Evolutionary conservation across 805 yeast genomes (phyloP).

Genomic region (Monosporozyma aerobia): DNA sequence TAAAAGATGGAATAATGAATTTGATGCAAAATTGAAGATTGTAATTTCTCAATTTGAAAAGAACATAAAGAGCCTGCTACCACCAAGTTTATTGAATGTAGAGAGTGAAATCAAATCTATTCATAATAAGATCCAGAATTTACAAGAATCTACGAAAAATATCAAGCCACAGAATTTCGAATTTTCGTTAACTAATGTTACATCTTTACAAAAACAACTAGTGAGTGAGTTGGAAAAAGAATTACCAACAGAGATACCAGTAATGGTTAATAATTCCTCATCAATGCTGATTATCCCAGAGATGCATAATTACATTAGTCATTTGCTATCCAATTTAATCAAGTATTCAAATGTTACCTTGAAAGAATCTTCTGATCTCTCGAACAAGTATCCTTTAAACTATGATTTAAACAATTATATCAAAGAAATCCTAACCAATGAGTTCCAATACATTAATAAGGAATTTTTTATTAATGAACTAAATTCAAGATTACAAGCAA

Average conservation of each 20-base stretch:
- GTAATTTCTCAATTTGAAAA: constrained; percentile 27
- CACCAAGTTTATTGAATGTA: constrained; percentile 18
- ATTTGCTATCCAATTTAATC: constrained; percentile 11
- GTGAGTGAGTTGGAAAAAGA: constrained; percentile 12
- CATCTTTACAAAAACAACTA: constrained; percentile 17
- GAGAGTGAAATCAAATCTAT: constrained; percentile 10
- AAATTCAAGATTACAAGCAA: constrained; percentile 18
- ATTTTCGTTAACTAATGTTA: constrained; percentile 16
- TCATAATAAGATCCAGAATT: neutral
- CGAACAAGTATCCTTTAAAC: constrained; percentile 6
- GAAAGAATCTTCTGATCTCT: neutral
- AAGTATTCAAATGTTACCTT: constrained; percentile 1
- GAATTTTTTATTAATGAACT: constrained; percentile 21
- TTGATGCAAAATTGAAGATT: constrained; percentile 23
- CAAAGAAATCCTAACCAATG: constrained; percentile 24
- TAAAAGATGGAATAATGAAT: constrained; percentile 16
- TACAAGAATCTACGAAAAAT: neutral
- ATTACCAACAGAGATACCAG: constrained; percentile 27
- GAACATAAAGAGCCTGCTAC: constrained; percentile 23
- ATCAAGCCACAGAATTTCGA: constrained; percentile 1
- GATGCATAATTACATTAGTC: constrained; percentile 18
- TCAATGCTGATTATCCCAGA: constrained; percentile 26
- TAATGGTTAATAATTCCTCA: constrained; percentile 18
- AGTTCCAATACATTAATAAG: constrained; percentile 26
- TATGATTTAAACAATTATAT: constrained; percentile 25